Evolutionary conservation across 2,329 filamentous ascomycete genomes (phyloP).

Genomic region (Stenocarpella maydis): DNA sequence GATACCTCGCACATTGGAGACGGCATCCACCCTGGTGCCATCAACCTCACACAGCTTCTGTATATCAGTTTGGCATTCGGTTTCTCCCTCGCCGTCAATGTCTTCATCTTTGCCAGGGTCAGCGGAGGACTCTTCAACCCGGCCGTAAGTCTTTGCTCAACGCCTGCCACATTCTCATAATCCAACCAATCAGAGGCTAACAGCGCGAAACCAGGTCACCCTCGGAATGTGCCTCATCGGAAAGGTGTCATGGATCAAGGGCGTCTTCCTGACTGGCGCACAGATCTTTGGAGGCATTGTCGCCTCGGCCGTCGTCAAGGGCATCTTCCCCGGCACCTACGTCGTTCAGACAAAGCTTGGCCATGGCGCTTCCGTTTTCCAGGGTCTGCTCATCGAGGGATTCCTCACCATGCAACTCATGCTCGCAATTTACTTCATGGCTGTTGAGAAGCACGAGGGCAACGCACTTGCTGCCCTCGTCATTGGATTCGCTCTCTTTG

Average conservation of each 20-base stretch:
- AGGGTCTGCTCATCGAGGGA: conserved; percentile 62
- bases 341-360: conserved; percentile 55
- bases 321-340: conserved; percentile 42
- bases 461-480: conserved; percentile 50
- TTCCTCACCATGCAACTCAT: conserved; percentile 60
- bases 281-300: conserved; percentile 44
- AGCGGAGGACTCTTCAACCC: conserved; percentile 35
- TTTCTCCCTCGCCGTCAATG: conserved; percentile 33
- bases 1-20: conserved; percentile 27
- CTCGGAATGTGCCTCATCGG: conserved; percentile 56
- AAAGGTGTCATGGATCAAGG: conserved; percentile 50
- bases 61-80: conserved; percentile 38
- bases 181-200: neutral
- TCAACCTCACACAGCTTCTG: conserved; percentile 40
- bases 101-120: conserved; percentile 33
- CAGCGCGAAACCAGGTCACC: conserved; percentile 41
- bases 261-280: conserved; percentile 44
- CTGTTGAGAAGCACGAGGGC: conserved; percentile 67
- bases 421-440: conserved; percentile 64
- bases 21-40: conserved; percentile 27
- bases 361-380: conserved; percentile 51
- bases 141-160: conserved; percentile 26
- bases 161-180: neutral
- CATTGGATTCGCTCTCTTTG: conserved; percentile 29
- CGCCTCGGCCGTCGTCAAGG: conserved; percentile 56